These are phyloP conservation scores for Suillus plorans DNA, from an alignment of 768 basidiomycete species.

Conservation along the genomic window DNA sequence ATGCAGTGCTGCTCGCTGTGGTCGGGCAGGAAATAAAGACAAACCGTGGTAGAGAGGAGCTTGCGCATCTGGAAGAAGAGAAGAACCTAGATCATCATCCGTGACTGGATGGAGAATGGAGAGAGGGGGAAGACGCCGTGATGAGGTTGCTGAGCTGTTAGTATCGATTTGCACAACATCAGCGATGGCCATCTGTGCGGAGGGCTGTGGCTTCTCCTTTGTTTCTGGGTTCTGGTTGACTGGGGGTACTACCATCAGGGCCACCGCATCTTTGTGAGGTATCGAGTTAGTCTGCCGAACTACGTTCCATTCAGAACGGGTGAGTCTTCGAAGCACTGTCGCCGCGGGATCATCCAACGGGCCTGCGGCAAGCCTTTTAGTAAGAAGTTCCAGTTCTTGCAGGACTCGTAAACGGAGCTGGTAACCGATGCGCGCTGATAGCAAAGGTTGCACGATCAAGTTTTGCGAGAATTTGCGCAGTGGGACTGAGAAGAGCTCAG, in stretches of 20 bases:
- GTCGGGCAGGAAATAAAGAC: conserved; percentile 57
- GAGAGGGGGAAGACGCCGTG: conserved; percentile 20
- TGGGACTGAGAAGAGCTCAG: conserved; percentile 15
- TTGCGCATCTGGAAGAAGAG: conserved; percentile 30
- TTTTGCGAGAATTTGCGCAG: conserved; percentile 29
- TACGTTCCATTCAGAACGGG: conserved; percentile 55
- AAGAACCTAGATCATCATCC: conserved; percentile 16
- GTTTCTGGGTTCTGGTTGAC: conserved; percentile 53
- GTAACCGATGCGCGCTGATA: conserved; percentile 59
- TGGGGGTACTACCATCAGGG: conserved; percentile 70
- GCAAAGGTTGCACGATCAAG: conserved; percentile 38
- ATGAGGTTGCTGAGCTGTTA: neutral
- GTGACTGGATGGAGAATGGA: conserved; percentile 23
- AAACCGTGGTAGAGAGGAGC: conserved; percentile 72
- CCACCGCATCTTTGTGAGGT: conserved; percentile 54
- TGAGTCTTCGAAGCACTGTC: conserved; percentile 61
- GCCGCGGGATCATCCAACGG: conserved; percentile 22
- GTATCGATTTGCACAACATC: neutral
- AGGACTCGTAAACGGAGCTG: conserved; percentile 70
- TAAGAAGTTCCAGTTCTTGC: conserved; percentile 70
- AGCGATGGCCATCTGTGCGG: conserved; percentile 23
- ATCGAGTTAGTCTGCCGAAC: conserved; percentile 47
- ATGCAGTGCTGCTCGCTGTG: conserved; percentile 63
- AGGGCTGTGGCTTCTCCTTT: conserved; percentile 39
- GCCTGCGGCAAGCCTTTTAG: conserved; percentile 37